Evolutionary conservation across 225 moss, liverwort and hornwort species (phyloP).

Genomic region (Marchantia paleacea): DNA sequence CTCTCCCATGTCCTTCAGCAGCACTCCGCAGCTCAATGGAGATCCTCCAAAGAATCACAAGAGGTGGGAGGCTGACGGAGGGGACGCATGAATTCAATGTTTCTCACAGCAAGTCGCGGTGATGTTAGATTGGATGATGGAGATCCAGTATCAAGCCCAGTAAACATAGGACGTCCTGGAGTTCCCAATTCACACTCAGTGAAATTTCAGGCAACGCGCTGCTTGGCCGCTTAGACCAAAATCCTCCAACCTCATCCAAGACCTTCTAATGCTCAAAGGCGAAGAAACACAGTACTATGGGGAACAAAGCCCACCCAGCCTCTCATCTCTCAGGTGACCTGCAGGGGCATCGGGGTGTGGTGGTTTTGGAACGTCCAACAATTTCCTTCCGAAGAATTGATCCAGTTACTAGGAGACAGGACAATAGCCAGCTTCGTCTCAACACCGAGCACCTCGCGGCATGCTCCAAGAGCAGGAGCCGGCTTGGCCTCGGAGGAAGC

Average conservation of each 20-base stretch:
- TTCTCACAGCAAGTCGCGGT: neutral
- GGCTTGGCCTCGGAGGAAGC: neutral
- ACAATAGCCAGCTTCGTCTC: constrained; percentile 38
- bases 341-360: constrained; percentile 30
- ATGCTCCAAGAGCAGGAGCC: neutral
- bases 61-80: neutral
- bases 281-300: neutral
- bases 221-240: neutral
- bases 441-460: constrained; percentile 37
- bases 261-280: neutral
- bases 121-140: no score
- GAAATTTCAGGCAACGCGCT: neutral
- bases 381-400: constrained; percentile 28
- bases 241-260: neutral
- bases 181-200: neutral
- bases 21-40: neutral
- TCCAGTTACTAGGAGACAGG: constrained; percentile 40
- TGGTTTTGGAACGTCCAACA: constrained; percentile 36
- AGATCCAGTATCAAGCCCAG: neutral
- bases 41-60: no score
- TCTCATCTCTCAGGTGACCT: constrained; percentile 27
- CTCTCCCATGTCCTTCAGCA: neutral
- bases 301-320: neutral
- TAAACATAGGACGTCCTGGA: neutral
- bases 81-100: neutral